Evolutionary conservation across 306 rosid genomes (phyloP).

Genomic region (Vicia villosa): DNA sequence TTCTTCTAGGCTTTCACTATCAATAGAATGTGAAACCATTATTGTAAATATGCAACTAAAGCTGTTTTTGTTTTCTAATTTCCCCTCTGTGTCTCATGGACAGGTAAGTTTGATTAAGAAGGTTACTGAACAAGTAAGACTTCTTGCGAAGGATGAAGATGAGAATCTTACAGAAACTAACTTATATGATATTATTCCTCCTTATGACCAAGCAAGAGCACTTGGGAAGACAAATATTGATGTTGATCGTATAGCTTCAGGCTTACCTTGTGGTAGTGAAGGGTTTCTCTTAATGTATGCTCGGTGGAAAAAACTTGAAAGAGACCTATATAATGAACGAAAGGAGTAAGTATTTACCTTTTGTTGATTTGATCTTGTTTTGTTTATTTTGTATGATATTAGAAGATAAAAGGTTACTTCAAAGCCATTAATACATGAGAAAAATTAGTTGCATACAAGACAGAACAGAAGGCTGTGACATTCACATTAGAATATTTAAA

Average conservation of each 20-base stretch:
- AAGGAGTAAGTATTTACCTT: slow-evolving; percentile 65
- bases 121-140: slow-evolving; percentile 93
- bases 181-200: slow-evolving; percentile 75
- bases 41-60: slow-evolving; percentile 16
- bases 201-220: slow-evolving; percentile 98
- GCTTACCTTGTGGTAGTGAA: slow-evolving; percentile 97
- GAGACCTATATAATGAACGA: slow-evolving; percentile 90
- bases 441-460: slow-evolving; percentile 19
- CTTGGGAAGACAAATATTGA: slow-evolving; percentile 96
- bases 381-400: not conserved
- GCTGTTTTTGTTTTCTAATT: slow-evolving; percentile 20
- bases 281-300: slow-evolving; percentile 97
- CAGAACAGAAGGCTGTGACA: not conserved
- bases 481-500: not conserved
- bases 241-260: slow-evolving; percentile 92
- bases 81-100: slow-evolving; percentile 27
- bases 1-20: slow-evolving; percentile 3
- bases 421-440: slow-evolving; percentile 4
- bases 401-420: slow-evolving; percentile 12
- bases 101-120: slow-evolving; percentile 80
- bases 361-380: slow-evolving; percentile 31
- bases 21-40: slow-evolving; percentile 19
- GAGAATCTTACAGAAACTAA: slow-evolving; percentile 66
- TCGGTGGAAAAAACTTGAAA: slow-evolving; percentile 96
- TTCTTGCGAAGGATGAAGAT: slow-evolving; percentile 79